Evolutionary conservation across 148 eudicot genomes (phyloP).

Genomic region (Persicaria tinctoria): DNA sequence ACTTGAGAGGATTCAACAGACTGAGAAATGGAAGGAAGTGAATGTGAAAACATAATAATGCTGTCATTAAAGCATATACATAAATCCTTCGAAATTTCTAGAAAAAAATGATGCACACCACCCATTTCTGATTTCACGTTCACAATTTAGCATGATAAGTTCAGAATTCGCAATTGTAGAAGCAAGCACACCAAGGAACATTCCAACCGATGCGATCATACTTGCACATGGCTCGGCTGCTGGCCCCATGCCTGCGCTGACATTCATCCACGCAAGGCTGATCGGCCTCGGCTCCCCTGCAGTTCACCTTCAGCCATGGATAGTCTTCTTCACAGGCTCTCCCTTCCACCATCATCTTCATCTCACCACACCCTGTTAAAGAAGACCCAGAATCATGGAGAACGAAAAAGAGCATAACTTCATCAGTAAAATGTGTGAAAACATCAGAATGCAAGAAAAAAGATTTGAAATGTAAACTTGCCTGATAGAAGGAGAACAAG

Average conservation of each 20-base stretch:
- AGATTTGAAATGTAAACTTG: neutral
- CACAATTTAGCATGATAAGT: neutral
- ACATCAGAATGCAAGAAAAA: neutral
- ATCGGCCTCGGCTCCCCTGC: constrained; percentile 3
- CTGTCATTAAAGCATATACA: neutral
- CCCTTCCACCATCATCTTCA: constrained; percentile 12
- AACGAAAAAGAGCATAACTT: neutral
- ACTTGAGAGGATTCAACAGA: neutral
- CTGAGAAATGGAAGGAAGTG: neutral
- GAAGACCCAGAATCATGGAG: neutral
- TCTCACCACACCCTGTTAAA: constrained; percentile 6
- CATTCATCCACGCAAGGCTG: constrained; percentile 8
- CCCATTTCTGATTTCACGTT: neutral
- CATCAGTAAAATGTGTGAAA: neutral
- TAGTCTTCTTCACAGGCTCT: constrained; percentile 8
- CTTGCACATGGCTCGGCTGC: neutral
- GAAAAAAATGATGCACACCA: neutral
- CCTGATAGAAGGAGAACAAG: constrained; percentile 2
- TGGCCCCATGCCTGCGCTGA: neutral
- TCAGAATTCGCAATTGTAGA: neutral
- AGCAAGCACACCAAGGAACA: constrained; percentile 12
- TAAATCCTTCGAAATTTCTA: neutral
- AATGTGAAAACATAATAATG: neutral
- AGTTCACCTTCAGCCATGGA: constrained; percentile 12
- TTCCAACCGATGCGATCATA: constrained; percentile 5